Conservation (phyloP, 805 yeast genomes). For the Hanseniaspora osmophila region DNA sequence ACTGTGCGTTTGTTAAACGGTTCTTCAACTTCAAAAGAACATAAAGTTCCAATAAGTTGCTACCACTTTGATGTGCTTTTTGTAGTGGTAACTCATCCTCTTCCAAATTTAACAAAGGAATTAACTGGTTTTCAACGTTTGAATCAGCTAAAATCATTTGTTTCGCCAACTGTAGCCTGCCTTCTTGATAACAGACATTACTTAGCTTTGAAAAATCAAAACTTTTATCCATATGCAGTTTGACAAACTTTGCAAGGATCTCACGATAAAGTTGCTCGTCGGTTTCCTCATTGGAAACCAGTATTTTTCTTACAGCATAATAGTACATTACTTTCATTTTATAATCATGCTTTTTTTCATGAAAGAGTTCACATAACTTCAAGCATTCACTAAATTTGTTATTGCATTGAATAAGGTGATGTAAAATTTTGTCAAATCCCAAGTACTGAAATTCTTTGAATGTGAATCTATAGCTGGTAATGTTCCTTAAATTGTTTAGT, state of each 20-base stretch:
- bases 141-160: conserved; percentile 54
- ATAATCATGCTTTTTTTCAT: background rate
- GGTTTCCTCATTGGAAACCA: conserved; percentile 32
- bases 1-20: conserved; percentile 46
- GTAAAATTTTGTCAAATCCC: conserved; percentile 44
- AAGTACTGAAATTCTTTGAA: conserved; percentile 34
- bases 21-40: conserved; percentile 40
- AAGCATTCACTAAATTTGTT: conserved; percentile 49
- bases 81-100: conserved; percentile 48
- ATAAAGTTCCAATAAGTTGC: conserved; percentile 18
- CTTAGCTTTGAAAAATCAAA: conserved; percentile 50
- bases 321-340: conserved; percentile 37
- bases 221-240: conserved; percentile 19
- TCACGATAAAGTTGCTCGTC: conserved; percentile 45
- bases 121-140: conserved; percentile 41
- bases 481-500: conserved; percentile 49
- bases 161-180: conserved; percentile 56
- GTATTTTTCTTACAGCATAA: conserved; percentile 72
- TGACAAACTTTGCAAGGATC: conserved; percentile 28
- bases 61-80: conserved; percentile 25
- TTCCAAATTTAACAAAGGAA: conserved; percentile 53
- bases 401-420: conserved; percentile 38
- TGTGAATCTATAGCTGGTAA: conserved; percentile 59
- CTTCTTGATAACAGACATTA: conserved; percentile 63
- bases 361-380: conserved; percentile 25